phyloP scores from a whole-genome alignment of 805 yeast genomes.

The Scheffersomyces lignosus region DNA sequence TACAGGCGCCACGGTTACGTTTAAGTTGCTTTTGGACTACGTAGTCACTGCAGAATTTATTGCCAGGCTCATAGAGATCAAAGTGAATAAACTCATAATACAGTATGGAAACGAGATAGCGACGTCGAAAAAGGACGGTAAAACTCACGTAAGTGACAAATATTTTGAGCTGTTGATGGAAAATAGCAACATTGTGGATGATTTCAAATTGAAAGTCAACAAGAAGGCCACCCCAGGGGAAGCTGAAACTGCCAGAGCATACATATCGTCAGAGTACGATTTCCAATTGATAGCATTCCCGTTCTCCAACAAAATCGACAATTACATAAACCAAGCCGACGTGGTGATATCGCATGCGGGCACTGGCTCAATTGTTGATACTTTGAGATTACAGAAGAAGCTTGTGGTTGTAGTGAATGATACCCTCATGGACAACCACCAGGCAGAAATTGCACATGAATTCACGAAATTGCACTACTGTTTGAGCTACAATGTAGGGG shows the following conservation, averaged over 20 bases:
- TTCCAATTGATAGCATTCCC: slow-evolving; percentile 26
- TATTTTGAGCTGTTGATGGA: slow-evolving; percentile 19
- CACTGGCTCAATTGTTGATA: slow-evolving; percentile 88
- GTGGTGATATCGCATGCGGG: slow-evolving; percentile 86
- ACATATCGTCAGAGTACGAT: not conserved
- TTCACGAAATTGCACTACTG: slow-evolving; percentile 7
- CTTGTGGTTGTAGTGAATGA: slow-evolving; percentile 73
- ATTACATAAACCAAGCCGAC: slow-evolving; percentile 46
- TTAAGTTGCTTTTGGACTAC: slow-evolving; percentile 54
- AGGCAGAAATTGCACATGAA: slow-evolving; percentile 62
- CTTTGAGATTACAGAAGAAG: slow-evolving; percentile 54
- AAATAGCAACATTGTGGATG: slow-evolving; percentile 8
- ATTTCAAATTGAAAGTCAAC: slow-evolving; percentile 2
- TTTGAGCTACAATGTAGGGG: not conserved
- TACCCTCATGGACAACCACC: slow-evolving; percentile 84
- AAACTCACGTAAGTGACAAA: slow-evolving; percentile 21
- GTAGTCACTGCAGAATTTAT: slow-evolving; percentile 39
- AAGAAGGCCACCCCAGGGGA: not conserved
- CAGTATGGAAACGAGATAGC: slow-evolving; percentile 57
- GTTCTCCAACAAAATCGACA: slow-evolving; percentile 23
- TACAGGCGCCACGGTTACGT: slow-evolving; percentile 91
- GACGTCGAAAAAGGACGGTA: slow-evolving; percentile 10
- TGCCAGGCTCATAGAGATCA: slow-evolving; percentile 26
- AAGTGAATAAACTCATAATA: slow-evolving; percentile 43
- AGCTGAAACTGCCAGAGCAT: not conserved